Evolutionary conservation across 2,329 filamentous ascomycete genomes (phyloP), one percentile per base, ranked within the genome.

Genomic region (Parascedosporium putredinis): DNA sequence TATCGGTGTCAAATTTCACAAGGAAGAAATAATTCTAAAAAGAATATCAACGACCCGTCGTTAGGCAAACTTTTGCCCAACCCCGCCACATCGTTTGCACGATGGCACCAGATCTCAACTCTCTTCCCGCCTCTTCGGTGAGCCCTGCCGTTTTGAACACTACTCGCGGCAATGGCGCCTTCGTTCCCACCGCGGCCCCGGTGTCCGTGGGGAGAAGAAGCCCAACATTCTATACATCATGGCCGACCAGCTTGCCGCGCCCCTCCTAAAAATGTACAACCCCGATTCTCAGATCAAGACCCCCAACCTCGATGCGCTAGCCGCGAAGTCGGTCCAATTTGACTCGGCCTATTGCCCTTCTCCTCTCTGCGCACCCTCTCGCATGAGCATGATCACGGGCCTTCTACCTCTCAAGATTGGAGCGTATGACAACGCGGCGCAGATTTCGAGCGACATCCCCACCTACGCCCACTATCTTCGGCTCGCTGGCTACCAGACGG

Each of bases 291-390:
- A 87, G 63, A 95, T 96, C 75, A 87, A 89, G 68, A 96, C 90
- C 1, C 90, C 90, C 45, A 83, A 96, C 68, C 78, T 96, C 53
- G 88, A 96, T 67, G 78, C 81, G 47, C 76, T 96, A 55, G 88
- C 90, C 2, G 79, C 83, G 56, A 79, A 79, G 53, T 86, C 88
- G 8, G 89, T 95, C 27, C 86, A 94, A 62, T 96, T 96, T 62
- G 86, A 95, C 64, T 93, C 86, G 33, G 90, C 90, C 18, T 96
- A 96, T 73, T 95, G 89, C 72, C 91, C 91, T 53, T 90, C 89
- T 9, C 90, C 90, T 5, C 81, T 96, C 34, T 96, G 90, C 65
- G 90, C 89, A 1, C 90, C 90, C 2, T 95, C 88, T 12, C 84
- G 90, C 59, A 95, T 95, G 80, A 88, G 87, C 64, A 87, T 96